Percentiles rank a stretch among this genome's conserved stretches.
Evolutionary conservation across 768 basidiomycete genomes (phyloP).

Genomic region (Hygrophoropsis aurantiaca): DNA sequence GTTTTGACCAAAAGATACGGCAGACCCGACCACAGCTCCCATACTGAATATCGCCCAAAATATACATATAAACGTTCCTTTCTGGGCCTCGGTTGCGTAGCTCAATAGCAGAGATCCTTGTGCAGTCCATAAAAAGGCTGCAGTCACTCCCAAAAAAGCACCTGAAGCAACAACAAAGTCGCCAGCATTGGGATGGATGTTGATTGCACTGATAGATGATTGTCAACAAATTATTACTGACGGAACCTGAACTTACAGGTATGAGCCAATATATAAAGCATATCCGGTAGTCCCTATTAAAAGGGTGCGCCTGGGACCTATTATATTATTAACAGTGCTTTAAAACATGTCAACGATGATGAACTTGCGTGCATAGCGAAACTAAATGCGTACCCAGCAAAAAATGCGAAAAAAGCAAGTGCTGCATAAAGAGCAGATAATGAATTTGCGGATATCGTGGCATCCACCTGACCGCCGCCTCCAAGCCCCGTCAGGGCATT

Average conservation of each 20-base stretch:
- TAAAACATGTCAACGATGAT: neutral
- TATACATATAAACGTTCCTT: conserved; percentile 69
- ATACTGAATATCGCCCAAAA: conserved; percentile 84
- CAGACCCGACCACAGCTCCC: conserved; percentile 74
- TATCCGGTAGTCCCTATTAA: conserved; percentile 73
- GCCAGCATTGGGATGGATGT: conserved; percentile 61
- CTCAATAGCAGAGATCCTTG: conserved; percentile 79
- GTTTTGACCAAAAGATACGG: conserved; percentile 71
- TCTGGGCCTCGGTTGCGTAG: conserved; percentile 75
- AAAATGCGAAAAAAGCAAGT: conserved; percentile 58
- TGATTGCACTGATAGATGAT: conserved; percentile 49
- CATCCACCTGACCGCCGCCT: conserved; percentile 70
- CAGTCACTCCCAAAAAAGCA: conserved; percentile 69
- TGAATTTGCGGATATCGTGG: conserved; percentile 64
- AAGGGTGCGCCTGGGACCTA: conserved; percentile 71
- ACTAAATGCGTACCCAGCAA: conserved; percentile 59
- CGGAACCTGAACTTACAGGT: conserved; percentile 49
- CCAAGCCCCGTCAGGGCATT: conserved; percentile 79
- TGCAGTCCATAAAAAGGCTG: conserved; percentile 71
- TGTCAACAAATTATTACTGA: neutral
- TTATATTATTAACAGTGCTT: conserved; percentile 76
- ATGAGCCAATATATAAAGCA: conserved; percentile 70
- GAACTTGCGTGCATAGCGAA: neutral
- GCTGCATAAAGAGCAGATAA: conserved; percentile 67
- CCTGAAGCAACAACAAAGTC: conserved; percentile 70